A percentile compares a stretch with the other conserved stretches of the same genome.
phyloP scores from a whole-genome alignment of 2,329 filamentous ascomycete genomes.

The Neonectria faginata region DNA sequence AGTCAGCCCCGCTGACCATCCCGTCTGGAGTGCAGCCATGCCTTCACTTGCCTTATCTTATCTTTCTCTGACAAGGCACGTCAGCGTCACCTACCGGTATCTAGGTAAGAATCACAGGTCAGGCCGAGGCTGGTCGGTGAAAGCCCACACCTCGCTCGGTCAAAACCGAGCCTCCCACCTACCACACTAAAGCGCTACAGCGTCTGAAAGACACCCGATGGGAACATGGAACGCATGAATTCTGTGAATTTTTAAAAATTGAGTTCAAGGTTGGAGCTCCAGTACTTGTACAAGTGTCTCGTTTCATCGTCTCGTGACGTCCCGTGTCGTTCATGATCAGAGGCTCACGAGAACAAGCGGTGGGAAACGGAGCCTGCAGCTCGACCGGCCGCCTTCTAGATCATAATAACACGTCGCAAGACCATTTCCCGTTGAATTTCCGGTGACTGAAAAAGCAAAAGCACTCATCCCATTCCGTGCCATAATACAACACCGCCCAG shows the following conservation, averaged over 20 bases:
- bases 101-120: background rate
- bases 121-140: background rate
- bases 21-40: too few relatives aligned
- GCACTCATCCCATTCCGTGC: conserved; percentile 54
- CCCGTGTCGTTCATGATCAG: conserved; percentile 40
- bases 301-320: conserved; percentile 44
- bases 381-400: conserved; percentile 46
- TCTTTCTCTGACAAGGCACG: background rate
- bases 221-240: background rate
- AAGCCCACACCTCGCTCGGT: background rate
- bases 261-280: conserved; percentile 35
- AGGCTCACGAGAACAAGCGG: conserved; percentile 40
- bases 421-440: conserved; percentile 51
- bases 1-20: conserved; percentile 1
- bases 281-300: conserved; percentile 48
- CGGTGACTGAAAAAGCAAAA: conserved; percentile 53
- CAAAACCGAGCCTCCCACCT: background rate
- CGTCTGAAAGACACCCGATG: background rate
- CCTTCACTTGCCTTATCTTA: background rate
- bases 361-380: conserved; percentile 40
- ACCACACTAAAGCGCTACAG: too few relatives aligned
- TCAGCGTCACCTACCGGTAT: background rate
- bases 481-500: conserved; percentile 58
- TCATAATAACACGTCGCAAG: conserved; percentile 50
- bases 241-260: conserved; percentile 33